Conservation (phyloP, 305 asterid species). For the Solanum chacoense region DNA sequence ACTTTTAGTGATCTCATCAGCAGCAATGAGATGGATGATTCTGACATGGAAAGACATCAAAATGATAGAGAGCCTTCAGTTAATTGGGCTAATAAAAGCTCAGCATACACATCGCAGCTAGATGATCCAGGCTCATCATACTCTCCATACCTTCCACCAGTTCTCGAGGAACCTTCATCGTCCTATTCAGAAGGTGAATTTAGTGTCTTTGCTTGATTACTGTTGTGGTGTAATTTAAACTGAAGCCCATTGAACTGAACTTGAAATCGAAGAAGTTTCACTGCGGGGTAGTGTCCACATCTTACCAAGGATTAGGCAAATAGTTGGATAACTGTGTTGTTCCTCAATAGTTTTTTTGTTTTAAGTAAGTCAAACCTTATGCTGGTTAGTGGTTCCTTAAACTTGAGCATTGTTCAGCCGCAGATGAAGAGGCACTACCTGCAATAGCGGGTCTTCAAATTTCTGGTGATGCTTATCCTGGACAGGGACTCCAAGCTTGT, state of each 20-base stretch:
- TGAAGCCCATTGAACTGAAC: background rate
- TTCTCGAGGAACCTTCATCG: conserved; percentile 90
- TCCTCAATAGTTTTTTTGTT: background rate
- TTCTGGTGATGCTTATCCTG: conserved; percentile 91
- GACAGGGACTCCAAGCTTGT: conserved; percentile 81
- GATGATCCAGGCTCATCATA: conserved; percentile 85
- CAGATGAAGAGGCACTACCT: conserved; percentile 95
- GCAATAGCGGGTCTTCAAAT: conserved; percentile 95
- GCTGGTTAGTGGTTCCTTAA: conserved; percentile 16
- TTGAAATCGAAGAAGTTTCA: background rate
- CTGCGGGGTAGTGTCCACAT: background rate
- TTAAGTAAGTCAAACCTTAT: conserved; percentile 14
- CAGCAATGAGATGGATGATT: conserved; percentile 57
- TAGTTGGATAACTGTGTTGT: background rate
- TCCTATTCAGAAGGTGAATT: conserved; percentile 83
- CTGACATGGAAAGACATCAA: conserved; percentile 47
- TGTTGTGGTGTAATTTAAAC: conserved; percentile 1
- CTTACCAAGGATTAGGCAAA: background rate
- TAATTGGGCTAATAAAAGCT: conserved; percentile 48
- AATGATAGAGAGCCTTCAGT: conserved; percentile 47
- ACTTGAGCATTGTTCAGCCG: conserved; percentile 48
- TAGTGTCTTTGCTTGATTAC: background rate
- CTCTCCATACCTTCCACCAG: conserved; percentile 80
- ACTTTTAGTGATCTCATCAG: conserved; percentile 79
- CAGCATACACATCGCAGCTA: conserved; percentile 29